Conservation (phyloP, 352 stramenopile species). For the Pythium coloratum region DNA sequence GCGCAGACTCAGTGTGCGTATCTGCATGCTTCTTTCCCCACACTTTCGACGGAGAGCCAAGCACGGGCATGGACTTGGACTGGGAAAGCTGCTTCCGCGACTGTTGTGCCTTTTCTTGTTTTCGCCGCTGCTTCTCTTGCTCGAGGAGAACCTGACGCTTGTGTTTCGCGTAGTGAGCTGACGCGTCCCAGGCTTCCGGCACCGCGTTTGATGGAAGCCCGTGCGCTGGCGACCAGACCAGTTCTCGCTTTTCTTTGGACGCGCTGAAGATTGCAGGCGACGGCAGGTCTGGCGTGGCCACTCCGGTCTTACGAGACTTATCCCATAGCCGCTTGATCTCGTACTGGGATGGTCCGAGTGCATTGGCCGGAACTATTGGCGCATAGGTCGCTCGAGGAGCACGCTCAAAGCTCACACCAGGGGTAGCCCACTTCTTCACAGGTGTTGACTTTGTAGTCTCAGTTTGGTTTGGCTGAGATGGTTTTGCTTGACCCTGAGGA, state of each 20-base stretch:
- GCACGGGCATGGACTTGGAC: not conserved
- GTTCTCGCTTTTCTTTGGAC: constrained; percentile 37
- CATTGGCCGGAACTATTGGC: not conserved
- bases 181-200: constrained; percentile 55
- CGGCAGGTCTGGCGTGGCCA: constrained; percentile 25
- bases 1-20: not conserved
- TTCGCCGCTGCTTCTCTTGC: constrained; percentile 1
- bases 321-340: constrained; percentile 56
- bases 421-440: not conserved
- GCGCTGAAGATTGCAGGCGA: constrained; percentile 46
- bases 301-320: constrained; percentile 8
- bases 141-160: constrained; percentile 40
- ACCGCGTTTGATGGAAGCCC: constrained; percentile 36
- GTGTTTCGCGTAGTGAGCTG: constrained; percentile 54
- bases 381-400: constrained; percentile 15
- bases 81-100: not conserved
- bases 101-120: constrained; percentile 4
- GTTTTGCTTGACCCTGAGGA: not conserved
- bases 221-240: constrained; percentile 52
- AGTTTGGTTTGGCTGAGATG: not conserved
- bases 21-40: not conserved
- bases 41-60: not conserved
- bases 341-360: constrained; percentile 37
- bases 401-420: constrained; percentile 14
- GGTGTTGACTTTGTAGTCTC: not conserved